phyloP scores from a whole-genome alignment of 345 rosid species.

The Populus davidiana region DNA sequence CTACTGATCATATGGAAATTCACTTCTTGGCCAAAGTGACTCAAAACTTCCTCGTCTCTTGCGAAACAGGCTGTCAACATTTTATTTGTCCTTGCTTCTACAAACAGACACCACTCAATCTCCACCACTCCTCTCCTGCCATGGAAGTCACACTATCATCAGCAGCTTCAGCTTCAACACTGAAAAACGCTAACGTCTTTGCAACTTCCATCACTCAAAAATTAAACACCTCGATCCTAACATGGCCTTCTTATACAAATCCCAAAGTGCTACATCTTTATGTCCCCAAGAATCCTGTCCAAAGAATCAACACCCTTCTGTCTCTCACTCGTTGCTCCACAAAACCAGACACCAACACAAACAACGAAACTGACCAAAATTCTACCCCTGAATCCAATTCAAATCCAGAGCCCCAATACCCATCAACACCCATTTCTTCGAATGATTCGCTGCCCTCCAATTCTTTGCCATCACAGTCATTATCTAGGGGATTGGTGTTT shows the following conservation, averaged over 20 bases:
- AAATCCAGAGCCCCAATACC: conserved; percentile 1
- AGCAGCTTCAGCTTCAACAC: conserved; percentile 15
- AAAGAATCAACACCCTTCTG: conserved; percentile 13
- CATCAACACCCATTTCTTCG: conserved; percentile 12
- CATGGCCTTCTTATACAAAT: conserved; percentile 20
- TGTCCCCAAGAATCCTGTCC: conserved; percentile 12
- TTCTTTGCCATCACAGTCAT: conserved; percentile 4
- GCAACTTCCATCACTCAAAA: conserved; percentile 22
- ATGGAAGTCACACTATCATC: conserved; percentile 16
- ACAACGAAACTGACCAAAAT: conserved; percentile 27
- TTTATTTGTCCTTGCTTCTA: conserved; percentile 4
- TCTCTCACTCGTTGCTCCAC: conserved; percentile 49
- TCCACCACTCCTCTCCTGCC: conserved; percentile 4
- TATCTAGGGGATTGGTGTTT: conserved; percentile 52
- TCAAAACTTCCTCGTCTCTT: no score
- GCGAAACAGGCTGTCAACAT: neutral
- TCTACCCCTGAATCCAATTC: conserved; percentile 18
- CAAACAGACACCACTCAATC: neutral
- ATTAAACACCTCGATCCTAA: conserved; percentile 21
- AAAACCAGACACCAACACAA: conserved; percentile 34
- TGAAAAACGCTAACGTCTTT: conserved; percentile 33
- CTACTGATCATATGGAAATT: no score
- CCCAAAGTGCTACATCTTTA: conserved; percentile 15
- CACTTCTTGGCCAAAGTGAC: no score
- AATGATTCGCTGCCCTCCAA: conserved; percentile 13